Percentiles rank a stretch among this genome's conserved stretches.
These are phyloP conservation scores for Wickerhamomyces strasburgensis DNA, from an alignment of 805 yeast genomes.

Conservation along the genomic window DNA sequence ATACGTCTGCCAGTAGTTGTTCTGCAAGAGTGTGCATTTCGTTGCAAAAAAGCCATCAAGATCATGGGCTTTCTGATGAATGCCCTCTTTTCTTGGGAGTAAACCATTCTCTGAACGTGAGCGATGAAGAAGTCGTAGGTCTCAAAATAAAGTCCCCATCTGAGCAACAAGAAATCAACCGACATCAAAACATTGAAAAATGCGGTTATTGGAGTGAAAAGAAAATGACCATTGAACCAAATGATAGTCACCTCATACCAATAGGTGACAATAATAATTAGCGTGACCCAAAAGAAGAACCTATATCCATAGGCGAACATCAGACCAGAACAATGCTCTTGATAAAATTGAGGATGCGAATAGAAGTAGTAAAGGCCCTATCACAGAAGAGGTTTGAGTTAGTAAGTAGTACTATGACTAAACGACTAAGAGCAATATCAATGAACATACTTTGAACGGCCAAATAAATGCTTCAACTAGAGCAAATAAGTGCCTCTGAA, in stretches of 20 bases:
- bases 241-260: background rate
- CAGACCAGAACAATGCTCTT: background rate
- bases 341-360: background rate
- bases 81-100: background rate
- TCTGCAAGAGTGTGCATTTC: background rate
- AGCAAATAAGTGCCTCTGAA: background rate
- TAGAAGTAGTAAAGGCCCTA: background rate
- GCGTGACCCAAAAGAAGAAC: background rate
- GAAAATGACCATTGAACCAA: background rate
- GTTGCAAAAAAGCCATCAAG: background rate
- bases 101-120: background rate
- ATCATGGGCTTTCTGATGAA: background rate
- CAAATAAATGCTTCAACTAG: background rate
- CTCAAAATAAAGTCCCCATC: background rate
- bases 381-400: background rate
- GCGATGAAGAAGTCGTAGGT: background rate
- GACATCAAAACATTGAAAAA: background rate
- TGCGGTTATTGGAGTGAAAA: background rate
- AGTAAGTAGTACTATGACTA: background rate
- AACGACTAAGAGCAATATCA: background rate
- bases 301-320: background rate
- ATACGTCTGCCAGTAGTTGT: background rate
- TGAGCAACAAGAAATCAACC: background rate
- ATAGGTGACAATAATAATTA: background rate
- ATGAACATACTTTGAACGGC: background rate